Base-by-base conservation (phyloP, 176 grass and related monocot species). In the Hordeum marinum region DNA sequence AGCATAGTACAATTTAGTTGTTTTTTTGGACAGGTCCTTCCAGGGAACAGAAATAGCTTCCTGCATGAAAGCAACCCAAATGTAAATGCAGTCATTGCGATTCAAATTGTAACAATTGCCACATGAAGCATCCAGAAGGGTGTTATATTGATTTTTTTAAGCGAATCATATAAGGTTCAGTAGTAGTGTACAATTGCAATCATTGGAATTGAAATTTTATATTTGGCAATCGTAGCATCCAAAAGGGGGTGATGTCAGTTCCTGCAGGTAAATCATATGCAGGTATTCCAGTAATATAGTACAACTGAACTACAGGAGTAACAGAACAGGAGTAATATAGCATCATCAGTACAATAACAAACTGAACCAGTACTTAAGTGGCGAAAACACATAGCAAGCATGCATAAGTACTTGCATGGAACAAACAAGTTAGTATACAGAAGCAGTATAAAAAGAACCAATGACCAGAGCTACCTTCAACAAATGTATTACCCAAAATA, bases 21-120 rank as follows among this genome's bases (percentile, higher is more conserved):
- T 89, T 90, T 29, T 96, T 80, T 77, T 94, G 13, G 90, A 86
- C 61, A 96, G 87, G 90, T 84, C 66, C 79, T 58, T 94, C 96
- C 96, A 99, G n/a, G 88, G 79, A 68, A 92, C 65, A 24, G 79
- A 87, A 68, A 91, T 90, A 87, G 96, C 96, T 87, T 98, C 93
- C 91, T 98, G 82, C 43, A 87, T 54, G 14, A 25, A 82, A 69
- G 11, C 39, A 79, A 61, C 50, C 4, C 18, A 11, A 59, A 63
- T 45, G 9, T 54, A 70, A 77, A 59, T 65, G 23, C 26, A 61
- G 9, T 85, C 13, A 39, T 21, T 58, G 21, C 1, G 3, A 27
- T 36, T 66, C 2, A 63, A 66, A 63, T 39, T 63, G 2, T 23
- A 77, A 75, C 65, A 76, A 15, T 57, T 57, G 21, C 32, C 2